phyloP scores from a whole-genome alignment of 164 flowering plant species.

The Annona cherimola region DNA sequence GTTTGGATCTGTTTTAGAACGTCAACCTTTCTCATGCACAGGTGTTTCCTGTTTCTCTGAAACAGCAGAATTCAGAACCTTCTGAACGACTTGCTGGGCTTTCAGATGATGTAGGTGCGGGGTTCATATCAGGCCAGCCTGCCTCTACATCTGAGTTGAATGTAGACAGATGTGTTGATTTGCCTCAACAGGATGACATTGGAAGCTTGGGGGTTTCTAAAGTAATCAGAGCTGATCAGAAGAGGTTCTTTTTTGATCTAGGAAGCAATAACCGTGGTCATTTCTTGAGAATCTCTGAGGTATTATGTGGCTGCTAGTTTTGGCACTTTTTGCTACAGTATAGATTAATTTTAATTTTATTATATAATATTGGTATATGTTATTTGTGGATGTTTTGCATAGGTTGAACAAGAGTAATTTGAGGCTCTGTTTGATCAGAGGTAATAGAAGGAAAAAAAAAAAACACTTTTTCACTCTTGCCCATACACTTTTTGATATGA shows the following conservation, averaged over 20 bases:
- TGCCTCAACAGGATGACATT: slow-evolving; percentile 64
- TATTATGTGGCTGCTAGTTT: slow-evolving; percentile 8
- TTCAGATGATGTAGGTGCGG: slow-evolving; percentile 96
- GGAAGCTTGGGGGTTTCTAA: slow-evolving; percentile 65
- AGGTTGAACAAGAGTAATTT: no score
- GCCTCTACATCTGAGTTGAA: slow-evolving; percentile 53
- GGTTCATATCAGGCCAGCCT: slow-evolving; percentile 83
- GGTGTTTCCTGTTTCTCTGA: neutral
- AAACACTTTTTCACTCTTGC: no score
- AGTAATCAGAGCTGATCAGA: slow-evolving; percentile 87
- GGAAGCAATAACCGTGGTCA: slow-evolving; percentile 95
- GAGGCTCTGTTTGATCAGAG: no score
- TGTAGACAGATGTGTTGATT: slow-evolving; percentile 59
- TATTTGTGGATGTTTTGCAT: no score
- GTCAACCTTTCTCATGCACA: slow-evolving; percentile 1
- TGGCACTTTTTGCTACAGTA: neutral
- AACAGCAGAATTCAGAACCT: slow-evolving; percentile 69
- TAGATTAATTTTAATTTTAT: no score
- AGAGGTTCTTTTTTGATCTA: slow-evolving; percentile 92
- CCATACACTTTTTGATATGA: no score
- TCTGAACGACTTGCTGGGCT: slow-evolving; percentile 78
- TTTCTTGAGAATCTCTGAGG: slow-evolving; percentile 87
- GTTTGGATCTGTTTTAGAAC: neutral
- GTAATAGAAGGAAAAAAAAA: no score
- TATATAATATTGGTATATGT: no score